Percentiles rank a stretch among this genome's conserved stretches.
These are phyloP conservation scores for Pseudogymnoascus sp. DNA, from an alignment of 2,329 filamentous ascomycete species.

Conservation along the genomic window DNA sequence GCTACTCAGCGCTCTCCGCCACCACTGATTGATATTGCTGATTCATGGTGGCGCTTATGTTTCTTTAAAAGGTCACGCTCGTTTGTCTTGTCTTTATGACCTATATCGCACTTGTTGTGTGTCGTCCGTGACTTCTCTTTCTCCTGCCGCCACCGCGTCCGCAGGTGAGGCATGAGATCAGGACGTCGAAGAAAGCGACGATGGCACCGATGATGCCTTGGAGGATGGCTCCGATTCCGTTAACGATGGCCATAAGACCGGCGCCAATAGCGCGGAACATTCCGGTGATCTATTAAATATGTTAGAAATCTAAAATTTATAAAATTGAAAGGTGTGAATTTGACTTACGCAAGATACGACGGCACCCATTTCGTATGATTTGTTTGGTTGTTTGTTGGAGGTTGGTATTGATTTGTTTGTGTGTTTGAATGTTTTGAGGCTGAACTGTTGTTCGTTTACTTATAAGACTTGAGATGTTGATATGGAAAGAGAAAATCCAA, in stretches of 20 bases:
- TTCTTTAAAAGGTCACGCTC: not conserved
- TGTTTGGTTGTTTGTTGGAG: conserved; percentile 13
- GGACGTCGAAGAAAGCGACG: conserved; percentile 29
- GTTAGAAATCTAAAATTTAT: conserved; percentile 12
- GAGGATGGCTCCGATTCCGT: conserved; percentile 40
- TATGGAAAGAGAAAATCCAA: not conserved
- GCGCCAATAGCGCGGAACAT: conserved; percentile 29
- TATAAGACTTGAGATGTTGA: not conserved
- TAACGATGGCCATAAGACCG: conserved; percentile 42
- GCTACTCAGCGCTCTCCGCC: not conserved
- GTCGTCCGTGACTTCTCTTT: conserved; percentile 10
- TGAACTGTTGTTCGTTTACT: not conserved
- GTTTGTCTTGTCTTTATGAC: not conserved
- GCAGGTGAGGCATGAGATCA: conserved; percentile 32
- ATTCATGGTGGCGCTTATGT: not conserved
- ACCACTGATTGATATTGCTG: not conserved
- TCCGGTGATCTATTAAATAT: conserved; percentile 23
- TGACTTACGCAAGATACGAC: conserved; percentile 31
- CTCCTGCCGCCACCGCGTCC: conserved; percentile 26
- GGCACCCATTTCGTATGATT: conserved; percentile 29
- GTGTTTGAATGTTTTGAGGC: conserved; percentile 1
- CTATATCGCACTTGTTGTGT: conserved; percentile 15
- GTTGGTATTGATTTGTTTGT: conserved; percentile 14
- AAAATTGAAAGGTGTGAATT: not conserved
- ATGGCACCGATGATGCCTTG: conserved; percentile 28